Evolutionary conservation across 768 basidiomycete genomes (phyloP).

Genomic region (Termitomyces sp.): DNA sequence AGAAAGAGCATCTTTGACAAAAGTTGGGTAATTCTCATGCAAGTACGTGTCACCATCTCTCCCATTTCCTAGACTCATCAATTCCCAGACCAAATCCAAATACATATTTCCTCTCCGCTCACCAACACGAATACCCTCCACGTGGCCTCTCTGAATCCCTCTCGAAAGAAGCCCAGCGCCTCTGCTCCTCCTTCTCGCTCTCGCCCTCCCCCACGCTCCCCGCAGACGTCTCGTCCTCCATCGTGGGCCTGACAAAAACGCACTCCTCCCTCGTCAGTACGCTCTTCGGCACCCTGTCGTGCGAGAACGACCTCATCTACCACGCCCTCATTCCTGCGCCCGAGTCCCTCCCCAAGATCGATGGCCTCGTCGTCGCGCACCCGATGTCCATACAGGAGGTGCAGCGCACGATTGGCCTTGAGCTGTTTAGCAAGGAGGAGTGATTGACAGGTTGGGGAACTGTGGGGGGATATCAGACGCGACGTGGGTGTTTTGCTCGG

Average conservation of each 20-base stretch:
- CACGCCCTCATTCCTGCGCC: constrained; percentile 78
- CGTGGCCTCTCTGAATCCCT: too few species aligned
- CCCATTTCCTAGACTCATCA: neutral
- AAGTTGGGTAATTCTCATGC: constrained; percentile 86
- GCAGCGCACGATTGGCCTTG: constrained; percentile 84
- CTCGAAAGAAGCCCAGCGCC: too few species aligned
- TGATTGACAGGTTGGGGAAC: constrained; percentile 63
- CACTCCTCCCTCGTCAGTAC: constrained; percentile 61
- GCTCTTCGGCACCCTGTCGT: constrained; percentile 11
- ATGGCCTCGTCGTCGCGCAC: constrained; percentile 75
- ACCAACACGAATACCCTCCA: constrained; percentile 72
- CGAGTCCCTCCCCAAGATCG: constrained; percentile 74
- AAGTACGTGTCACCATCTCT: too few species aligned
- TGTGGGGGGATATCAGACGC: constrained; percentile 66
- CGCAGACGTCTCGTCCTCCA: constrained; percentile 73
- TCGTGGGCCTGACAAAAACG: constrained; percentile 78
- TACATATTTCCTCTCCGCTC: constrained; percentile 63
- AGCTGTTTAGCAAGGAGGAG: constrained; percentile 50
- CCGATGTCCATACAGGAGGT: constrained; percentile 96
- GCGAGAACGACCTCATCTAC: constrained; percentile 97
- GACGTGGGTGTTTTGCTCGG: constrained; percentile 58
- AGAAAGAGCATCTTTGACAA: constrained; percentile 50
- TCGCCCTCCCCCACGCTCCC: constrained; percentile 73
- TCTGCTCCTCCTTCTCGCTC: constrained; percentile 56
- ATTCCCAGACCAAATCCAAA: constrained; percentile 79